Base-by-base conservation (phyloP, 129 eudicot genomes). In the Heracleum sosnowskyi region DNA sequence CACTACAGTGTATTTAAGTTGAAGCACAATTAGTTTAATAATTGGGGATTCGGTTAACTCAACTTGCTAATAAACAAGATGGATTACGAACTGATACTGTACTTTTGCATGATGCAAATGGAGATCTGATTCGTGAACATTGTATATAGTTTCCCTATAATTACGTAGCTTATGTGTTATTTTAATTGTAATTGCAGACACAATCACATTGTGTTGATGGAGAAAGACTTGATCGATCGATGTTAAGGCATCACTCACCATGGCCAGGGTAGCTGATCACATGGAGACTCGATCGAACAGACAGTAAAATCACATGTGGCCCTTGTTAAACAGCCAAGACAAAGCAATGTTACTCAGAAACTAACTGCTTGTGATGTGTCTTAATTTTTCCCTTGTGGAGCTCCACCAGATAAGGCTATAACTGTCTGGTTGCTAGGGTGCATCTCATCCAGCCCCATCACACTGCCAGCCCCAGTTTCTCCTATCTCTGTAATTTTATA, bases 231-330 rank as follows among this genome's bases (percentile, higher is more conserved):
- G 10, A n/a, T 42, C 28, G 28, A 77, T 33, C 15, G 28, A 77
- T 33, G 57, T 57, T 26, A 77, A 77, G 33, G 20, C 26, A 29
- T 39, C 11, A 12, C 68, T 39, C 11, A 12, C 68, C 46, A 39
- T 35, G 77, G 77, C 31, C 78, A 72, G 71, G 57, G 77, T 71
- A 53, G 77, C 72, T 62, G 73, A 80, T 41, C 83, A 80, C 78
- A 55, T 74, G 83, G 79, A 17, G 46, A 41, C 36, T 74, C 26
- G 33, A 39, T 37, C 42, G 42, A 26, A 57, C 44, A 18, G 82
- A 73, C 63, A 49, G 69, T 80, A 73, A 79, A 76, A 68, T 51
- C 77, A 51, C 82, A 74, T 62, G 83, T 74, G 83, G 79, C 75
- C 69, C 79, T 60, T 47, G 53, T 2, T 40, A 40, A 71, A 51